These are phyloP conservation scores for Phytophthora rubi DNA, from an alignment of 352 stramenopile species.

Conservation along the genomic window DNA sequence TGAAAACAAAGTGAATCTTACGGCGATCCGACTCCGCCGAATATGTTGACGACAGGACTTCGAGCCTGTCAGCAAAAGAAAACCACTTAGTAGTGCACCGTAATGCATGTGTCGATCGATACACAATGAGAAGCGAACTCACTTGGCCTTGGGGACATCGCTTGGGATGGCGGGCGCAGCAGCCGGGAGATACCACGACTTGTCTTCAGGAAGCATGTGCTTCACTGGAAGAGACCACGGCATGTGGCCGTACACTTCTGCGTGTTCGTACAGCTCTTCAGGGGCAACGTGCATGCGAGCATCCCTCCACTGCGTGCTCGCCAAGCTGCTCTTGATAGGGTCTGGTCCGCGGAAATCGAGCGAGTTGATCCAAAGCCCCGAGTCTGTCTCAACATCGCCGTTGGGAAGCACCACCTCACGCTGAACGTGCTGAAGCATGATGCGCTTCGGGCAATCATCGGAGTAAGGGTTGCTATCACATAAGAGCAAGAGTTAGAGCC, in stretches of 20 bases:
- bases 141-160: conserved; percentile 38
- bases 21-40: conserved; percentile 55
- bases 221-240: conserved; percentile 67
- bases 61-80: conserved; percentile 35
- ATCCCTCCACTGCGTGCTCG: conserved; percentile 58
- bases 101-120: background rate
- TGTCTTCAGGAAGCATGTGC: conserved; percentile 67
- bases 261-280: conserved; percentile 50
- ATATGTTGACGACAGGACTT: conserved; percentile 70
- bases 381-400: conserved; percentile 55
- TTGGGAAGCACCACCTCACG: conserved; percentile 55
- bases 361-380: conserved; percentile 76
- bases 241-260: conserved; percentile 76
- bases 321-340: conserved; percentile 54
- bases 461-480: conserved; percentile 78
- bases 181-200: conserved; percentile 75
- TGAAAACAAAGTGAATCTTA: conserved; percentile 72
- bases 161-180: conserved; percentile 36
- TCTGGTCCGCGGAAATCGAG: conserved; percentile 70
- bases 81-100: conserved; percentile 6
- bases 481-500: background rate
- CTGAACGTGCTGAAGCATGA: conserved; percentile 76
- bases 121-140: conserved; percentile 6
- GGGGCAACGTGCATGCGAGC: conserved; percentile 39
- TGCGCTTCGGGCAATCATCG: conserved; percentile 65